Base-by-base conservation (phyloP, 2,329 filamentous ascomycete genomes). In the Xylaria arbuscula region DNA sequence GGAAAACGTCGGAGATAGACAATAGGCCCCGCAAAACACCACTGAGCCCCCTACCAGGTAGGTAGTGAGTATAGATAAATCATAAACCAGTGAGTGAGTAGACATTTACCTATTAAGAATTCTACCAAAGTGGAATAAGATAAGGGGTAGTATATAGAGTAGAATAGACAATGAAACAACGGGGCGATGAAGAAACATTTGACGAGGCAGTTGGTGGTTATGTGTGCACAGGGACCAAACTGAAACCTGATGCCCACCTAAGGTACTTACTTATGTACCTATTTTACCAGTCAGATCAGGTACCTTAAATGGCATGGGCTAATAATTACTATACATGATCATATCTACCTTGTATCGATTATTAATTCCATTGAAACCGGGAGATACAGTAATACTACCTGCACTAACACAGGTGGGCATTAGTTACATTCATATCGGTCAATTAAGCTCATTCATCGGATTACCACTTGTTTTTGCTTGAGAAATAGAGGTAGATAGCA, bases 341-440 rank as follows among this genome's bases (percentile, higher is more conserved):
- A 28, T 28, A 28, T 28, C 5, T 28, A 2, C 28, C 28, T 28
- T 28, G 2, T 28, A 28, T 28, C 6, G n/a, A 10, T 47, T 10
- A 19, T 19, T 8, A n/a, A 9, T 48, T 24, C 45, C 7, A 54
- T 13, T 54, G 51, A 54, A 36, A 36, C 28, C 1, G 1, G 10
- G 28, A 28, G 28, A 28, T 54, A 54, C 32, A 54, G 51, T 54
- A 54, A 54, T 36, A 36, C n/a, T 32, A 47, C 19, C 22, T 48
- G 22, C 19, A 22, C 22, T 19, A 19, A 19, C 42, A 47, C 8
- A 9, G 42, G 42, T n/a, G 2, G 42, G 42, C 42, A n/a, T 47
- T n/a, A 47, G 42, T 17, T 10, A 47, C 42, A 47, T n/a, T 47
- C n/a, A 47, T n/a, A 19, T 19, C n/a, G 19, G 9, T n/a, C 42